Evolutionary conservation across 2,329 filamentous ascomycete genomes (phyloP).

Genomic region (Aureobasidium sp.): DNA sequence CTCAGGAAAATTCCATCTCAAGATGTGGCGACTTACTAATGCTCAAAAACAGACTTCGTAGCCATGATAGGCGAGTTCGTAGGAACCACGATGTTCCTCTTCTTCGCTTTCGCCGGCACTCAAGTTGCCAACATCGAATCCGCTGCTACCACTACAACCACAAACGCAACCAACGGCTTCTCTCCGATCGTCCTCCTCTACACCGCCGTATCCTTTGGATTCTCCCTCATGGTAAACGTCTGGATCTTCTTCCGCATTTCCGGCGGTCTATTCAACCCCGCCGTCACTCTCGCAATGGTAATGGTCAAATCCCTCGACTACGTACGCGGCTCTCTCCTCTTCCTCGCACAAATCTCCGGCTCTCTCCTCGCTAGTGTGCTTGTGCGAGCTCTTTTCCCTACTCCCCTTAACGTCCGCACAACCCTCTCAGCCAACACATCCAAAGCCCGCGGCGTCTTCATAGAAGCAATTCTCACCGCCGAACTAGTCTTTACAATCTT

Average conservation of each 20-base stretch:
- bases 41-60: slow-evolving; percentile 8
- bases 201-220: slow-evolving; percentile 23
- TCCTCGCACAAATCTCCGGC: slow-evolving; percentile 64
- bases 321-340: slow-evolving; percentile 57
- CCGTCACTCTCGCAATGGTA: slow-evolving; percentile 64
- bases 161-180: slow-evolving; percentile 16
- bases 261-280: slow-evolving; percentile 27
- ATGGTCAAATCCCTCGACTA: slow-evolving; percentile 64
- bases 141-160: slow-evolving; percentile 28
- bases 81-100: slow-evolving; percentile 58
- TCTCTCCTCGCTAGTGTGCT: slow-evolving; percentile 67
- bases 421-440: slow-evolving; percentile 58
- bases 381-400: slow-evolving; percentile 65
- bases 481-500: slow-evolving; percentile 71
- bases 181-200: slow-evolving; percentile 21
- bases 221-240: slow-evolving; percentile 25
- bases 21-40: background rate
- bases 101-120: slow-evolving; percentile 53
- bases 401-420: slow-evolving; percentile 62
- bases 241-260: slow-evolving; percentile 26
- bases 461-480: slow-evolving; percentile 72
- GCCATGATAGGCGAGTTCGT: slow-evolving; percentile 52
- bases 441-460: slow-evolving; percentile 66
- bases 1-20: no score
- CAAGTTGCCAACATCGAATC: slow-evolving; percentile 56